Conservation (phyloP, 495 filamentous ascomycete genomes). For the Penicillium canescens region DNA sequence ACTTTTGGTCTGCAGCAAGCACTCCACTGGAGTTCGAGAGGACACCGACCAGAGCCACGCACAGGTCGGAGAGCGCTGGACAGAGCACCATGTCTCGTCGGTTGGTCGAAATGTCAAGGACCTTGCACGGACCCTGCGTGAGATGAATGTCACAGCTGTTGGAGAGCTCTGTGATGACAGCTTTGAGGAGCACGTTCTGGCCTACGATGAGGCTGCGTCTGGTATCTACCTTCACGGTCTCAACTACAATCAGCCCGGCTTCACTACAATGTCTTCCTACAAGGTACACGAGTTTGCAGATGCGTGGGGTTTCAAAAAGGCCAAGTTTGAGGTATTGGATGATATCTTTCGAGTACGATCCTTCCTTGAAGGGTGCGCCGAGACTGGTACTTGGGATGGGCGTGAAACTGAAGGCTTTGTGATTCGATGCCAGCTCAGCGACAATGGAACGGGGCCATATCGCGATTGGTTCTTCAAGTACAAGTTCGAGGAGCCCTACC, state of each 20-base stretch:
- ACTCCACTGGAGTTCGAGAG: conserved; percentile 78
- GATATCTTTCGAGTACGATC: conserved; percentile 68
- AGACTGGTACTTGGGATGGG: conserved; percentile 83
- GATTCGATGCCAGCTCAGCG: conserved; percentile 77
- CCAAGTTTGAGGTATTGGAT: conserved; percentile 75
- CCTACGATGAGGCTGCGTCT: conserved; percentile 78
- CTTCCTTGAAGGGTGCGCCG: conserved; percentile 80
- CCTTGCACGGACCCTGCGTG: conserved; percentile 70
- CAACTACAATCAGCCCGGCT: conserved; percentile 89
- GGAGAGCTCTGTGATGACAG: conserved; percentile 95
- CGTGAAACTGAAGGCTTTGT: conserved; percentile 97
- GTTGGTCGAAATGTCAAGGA: conserved; percentile 76
- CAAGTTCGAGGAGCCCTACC: conserved; percentile 98
- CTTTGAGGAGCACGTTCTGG: conserved; percentile 96
- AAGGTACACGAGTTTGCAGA: conserved; percentile 88
- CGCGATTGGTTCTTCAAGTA: conserved; percentile 99
- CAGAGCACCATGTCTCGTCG: conserved; percentile 72
- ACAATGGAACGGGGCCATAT: conserved; percentile 49
- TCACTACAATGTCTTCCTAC: conserved; percentile 76
- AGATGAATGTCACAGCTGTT: conserved; percentile 86
- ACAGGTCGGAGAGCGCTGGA: conserved; percentile 77
- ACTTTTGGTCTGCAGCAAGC: conserved; percentile 94
- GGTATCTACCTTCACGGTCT: conserved; percentile 95
- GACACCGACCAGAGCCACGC: conserved; percentile 79
- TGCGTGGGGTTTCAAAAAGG: conserved; percentile 91